Evolutionary conservation across 805 yeast genomes (phyloP), one percentile per base, ranked within the genome.

Genomic region (Maudiozyma saulgeensis): DNA sequence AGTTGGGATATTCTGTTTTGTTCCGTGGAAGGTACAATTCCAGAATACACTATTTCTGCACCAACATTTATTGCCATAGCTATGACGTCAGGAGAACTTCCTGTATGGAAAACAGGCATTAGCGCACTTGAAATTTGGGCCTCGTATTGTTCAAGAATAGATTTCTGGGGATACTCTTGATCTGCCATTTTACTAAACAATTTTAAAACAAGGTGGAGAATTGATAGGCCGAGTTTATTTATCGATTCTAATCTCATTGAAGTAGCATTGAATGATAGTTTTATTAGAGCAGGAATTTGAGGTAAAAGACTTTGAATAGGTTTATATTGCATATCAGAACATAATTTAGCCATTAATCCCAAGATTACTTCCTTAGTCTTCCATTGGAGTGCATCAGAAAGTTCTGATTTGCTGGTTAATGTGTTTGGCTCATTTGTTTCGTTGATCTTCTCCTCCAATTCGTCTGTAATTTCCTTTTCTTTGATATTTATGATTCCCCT

Each of bases 51-150:
- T 58, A 91, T 81, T 49, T 81, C 81, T 0, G 96, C 89, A 37
- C 86, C 79, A 1, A 89, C 84, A 40, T 78, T 78, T 35, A 91
- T 77, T 0, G 96, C 96, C 47, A 77, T 78, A 21, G 86, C 78
- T 1, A 91, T 89, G 0, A 88, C 75, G 37, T 77, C 76, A 1
- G 95, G 79, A 12, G 84, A 81, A 49, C 89, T 82, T 18, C 82
- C 90, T 3, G 76, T 70, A 34, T 76, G 76, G 67, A 93, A 91
- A 11, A 95, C 87, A 0, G 97, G 96, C 45, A 88, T 77, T 49
- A 91, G 72, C 0, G 98, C 95, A 50, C 96, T 83, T 9, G 87
- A 82, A 9, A 93, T 87, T 57, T 88, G 96, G 0, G 98, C 98
- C 59, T 93, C 96, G 59, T 86, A 96, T 66, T 90, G 97, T 55